These are phyloP conservation scores for Exsudoporus frostii DNA, from an alignment of 768 basidiomycete species.

Conservation along the genomic window DNA sequence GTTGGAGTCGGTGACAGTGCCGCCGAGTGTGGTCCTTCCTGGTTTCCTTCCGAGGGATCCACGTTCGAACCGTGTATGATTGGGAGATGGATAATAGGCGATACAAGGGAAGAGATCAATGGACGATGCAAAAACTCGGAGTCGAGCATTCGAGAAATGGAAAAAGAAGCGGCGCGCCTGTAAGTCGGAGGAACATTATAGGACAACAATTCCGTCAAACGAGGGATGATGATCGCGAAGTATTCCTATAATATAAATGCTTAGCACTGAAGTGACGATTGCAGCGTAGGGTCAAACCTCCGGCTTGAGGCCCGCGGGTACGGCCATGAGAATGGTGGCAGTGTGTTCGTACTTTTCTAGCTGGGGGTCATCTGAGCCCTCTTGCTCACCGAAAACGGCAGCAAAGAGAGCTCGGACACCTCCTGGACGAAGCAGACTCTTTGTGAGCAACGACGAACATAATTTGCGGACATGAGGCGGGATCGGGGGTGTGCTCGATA, in stretches of 20 bases:
- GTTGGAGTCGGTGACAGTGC: slow-evolving; percentile 27
- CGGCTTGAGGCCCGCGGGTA: slow-evolving; percentile 53
- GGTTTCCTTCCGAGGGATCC: not conserved
- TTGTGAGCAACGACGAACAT: slow-evolving; percentile 62
- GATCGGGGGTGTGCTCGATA: slow-evolving; percentile 42
- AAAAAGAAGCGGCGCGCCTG: slow-evolving; percentile 62
- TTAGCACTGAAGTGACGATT: slow-evolving; percentile 1
- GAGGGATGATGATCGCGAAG: slow-evolving; percentile 51
- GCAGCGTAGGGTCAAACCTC: slow-evolving; percentile 42
- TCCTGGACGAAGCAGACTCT: slow-evolving; percentile 65
- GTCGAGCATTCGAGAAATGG: slow-evolving; percentile 63
- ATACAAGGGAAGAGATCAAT: slow-evolving; percentile 33
- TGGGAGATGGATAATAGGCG: slow-evolving; percentile 52
- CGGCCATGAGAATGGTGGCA: slow-evolving; percentile 56
- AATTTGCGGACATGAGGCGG: slow-evolving; percentile 54
- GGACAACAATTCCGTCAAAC: slow-evolving; percentile 50
- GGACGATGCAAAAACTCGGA: slow-evolving; percentile 22
- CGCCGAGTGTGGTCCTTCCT: not conserved
- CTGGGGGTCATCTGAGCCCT: slow-evolving; percentile 47
- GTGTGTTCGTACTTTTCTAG: slow-evolving; percentile 75
- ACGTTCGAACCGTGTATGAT: slow-evolving; percentile 31
- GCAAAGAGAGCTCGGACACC: slow-evolving; percentile 69
- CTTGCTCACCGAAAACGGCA: slow-evolving; percentile 66
- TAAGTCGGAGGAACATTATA: slow-evolving; percentile 37
- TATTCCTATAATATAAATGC: slow-evolving; percentile 49